phyloP scores from a whole-genome alignment of 352 stramenopile genomes.

The Globisporangium sylvaticum region DNA sequence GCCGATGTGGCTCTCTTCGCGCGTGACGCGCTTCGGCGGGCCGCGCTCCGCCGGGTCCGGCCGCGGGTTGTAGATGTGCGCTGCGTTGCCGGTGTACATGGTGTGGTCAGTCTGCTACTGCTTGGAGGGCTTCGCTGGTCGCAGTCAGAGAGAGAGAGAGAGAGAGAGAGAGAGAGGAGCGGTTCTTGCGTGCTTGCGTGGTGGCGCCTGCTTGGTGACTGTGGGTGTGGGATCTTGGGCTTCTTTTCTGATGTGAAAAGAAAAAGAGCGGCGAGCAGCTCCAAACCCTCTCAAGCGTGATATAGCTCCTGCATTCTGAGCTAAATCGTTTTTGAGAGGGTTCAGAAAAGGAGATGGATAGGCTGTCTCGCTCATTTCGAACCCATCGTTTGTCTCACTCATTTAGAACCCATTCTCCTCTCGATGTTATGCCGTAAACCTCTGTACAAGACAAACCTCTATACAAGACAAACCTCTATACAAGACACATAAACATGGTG shows the following conservation, averaged over 20 bases:
- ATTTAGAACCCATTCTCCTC: no score
- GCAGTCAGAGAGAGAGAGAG: no score
- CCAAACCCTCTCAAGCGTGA: background rate
- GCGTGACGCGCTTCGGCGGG: constrained; percentile 63
- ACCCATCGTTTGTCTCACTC: no score
- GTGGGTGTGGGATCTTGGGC: constrained; percentile 3
- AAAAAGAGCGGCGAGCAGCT: constrained; percentile 9
- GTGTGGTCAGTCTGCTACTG: constrained; percentile 12
- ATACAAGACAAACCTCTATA: background rate
- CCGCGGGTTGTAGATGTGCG: constrained; percentile 68
- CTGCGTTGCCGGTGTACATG: constrained; percentile 58
- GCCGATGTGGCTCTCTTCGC: constrained; percentile 76
- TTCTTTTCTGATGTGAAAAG: constrained; percentile 9
- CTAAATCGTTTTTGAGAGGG: no score
- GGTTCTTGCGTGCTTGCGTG: background rate
- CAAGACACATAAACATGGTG: no score
- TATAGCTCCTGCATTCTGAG: no score
- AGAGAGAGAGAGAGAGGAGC: background rate
- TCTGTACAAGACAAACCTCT: background rate
- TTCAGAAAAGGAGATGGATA: no score
- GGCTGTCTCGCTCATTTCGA: no score
- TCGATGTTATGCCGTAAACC: background rate
- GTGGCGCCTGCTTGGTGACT: background rate
- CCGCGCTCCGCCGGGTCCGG: constrained; percentile 65
- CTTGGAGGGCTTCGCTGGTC: background rate